Evolutionary conservation across 2,329 filamentous ascomycete species (phyloP).

Genomic region (Aciculosporium take): DNA sequence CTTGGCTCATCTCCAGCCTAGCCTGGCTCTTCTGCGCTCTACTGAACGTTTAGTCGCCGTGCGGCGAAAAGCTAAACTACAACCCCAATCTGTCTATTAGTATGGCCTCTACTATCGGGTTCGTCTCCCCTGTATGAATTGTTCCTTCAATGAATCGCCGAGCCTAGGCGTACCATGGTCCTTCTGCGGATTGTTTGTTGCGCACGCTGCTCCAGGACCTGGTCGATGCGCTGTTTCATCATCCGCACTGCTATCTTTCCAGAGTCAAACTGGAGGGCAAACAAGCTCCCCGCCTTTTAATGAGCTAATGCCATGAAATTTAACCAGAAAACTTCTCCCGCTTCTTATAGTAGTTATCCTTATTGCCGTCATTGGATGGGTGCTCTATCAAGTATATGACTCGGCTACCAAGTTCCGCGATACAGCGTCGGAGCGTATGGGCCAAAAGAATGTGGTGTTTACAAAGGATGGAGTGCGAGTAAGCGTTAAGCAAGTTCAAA

Average conservation of each 20-base stretch:
- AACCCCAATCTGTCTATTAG: too few relatives aligned
- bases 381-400: conserved; percentile 60
- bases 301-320: not conserved
- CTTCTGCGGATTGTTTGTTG: too few relatives aligned
- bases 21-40: too few relatives aligned
- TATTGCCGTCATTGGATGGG: conserved; percentile 42
- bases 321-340: conserved; percentile 46
- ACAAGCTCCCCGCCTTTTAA: not conserved
- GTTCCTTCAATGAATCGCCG: too few relatives aligned
- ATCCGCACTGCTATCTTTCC: not conserved
- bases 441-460: conserved; percentile 61
- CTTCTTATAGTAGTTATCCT: conserved; percentile 48
- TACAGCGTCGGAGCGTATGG: conserved; percentile 54
- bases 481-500: conserved; percentile 51
- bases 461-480: conserved; percentile 62
- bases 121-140: not conserved
- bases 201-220: not conserved
- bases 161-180: not conserved
- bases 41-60: too few relatives aligned
- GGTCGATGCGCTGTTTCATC: not conserved
- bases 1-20: too few relatives aligned
- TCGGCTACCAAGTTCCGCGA: conserved; percentile 51
- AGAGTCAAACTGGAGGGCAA: not conserved
- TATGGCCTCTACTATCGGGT: conserved; percentile 8
- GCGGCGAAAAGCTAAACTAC: too few relatives aligned